These are phyloP conservation scores for Crassisporium funariophilum DNA, from an alignment of 768 basidiomycete species.

Conservation along the genomic window DNA sequence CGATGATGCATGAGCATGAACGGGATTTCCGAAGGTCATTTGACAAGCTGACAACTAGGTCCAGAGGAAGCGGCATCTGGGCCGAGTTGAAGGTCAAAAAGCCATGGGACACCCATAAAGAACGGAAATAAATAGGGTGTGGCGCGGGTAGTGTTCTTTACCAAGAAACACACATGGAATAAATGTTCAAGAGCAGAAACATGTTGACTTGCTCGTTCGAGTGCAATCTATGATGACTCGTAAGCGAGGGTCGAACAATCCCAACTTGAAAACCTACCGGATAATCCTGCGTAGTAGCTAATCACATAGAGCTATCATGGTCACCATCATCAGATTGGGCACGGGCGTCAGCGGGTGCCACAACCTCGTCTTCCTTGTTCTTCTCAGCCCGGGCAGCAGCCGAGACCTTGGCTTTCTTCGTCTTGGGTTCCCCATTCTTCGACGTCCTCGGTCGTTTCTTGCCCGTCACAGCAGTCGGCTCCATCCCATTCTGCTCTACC, in stretches of 20 bases:
- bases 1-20: too few species aligned
- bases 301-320: background rate
- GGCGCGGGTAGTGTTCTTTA: background rate
- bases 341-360: slow-evolving; percentile 6
- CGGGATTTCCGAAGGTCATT: slow-evolving; percentile 27
- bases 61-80: slow-evolving; percentile 16
- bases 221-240: too few species aligned
- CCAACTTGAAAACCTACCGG: too few species aligned
- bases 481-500: slow-evolving; percentile 11
- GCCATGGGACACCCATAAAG: slow-evolving; percentile 31
- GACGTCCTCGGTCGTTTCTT: slow-evolving; percentile 30
- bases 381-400: slow-evolving; percentile 16
- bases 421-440: slow-evolving; percentile 31
- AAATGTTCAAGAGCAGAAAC: slow-evolving; percentile 4
- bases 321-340: slow-evolving; percentile 1
- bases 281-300: too few species aligned
- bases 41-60: slow-evolving; percentile 32
- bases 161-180: background rate
- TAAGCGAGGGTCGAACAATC: too few species aligned
- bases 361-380: slow-evolving; percentile 13
- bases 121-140: slow-evolving; percentile 3
- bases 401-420: slow-evolving; percentile 31
- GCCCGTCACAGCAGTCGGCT: slow-evolving; percentile 13
- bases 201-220: background rate
- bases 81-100: slow-evolving; percentile 43